Evolutionary conservation across 441 rosid genomes (phyloP).

Genomic region (Syzygium syzygioides): DNA sequence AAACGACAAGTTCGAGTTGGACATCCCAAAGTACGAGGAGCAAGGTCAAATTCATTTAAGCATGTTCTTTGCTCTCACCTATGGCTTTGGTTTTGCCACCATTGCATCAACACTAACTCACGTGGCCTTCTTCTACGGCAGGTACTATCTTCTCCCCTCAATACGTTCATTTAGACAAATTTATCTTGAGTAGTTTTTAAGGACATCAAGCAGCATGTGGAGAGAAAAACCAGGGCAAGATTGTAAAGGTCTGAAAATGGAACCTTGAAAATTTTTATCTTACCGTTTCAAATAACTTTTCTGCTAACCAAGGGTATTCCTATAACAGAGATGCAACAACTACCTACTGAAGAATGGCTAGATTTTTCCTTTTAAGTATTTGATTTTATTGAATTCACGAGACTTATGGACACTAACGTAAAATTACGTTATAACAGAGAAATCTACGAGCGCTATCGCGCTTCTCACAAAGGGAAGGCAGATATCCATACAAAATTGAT

Average conservation of each 20-base stretch:
- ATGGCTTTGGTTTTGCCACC: constrained; percentile 85
- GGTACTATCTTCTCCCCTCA: constrained; percentile 31
- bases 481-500: constrained; percentile 78
- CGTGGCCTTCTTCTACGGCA: constrained; percentile 82
- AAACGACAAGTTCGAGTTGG: constrained; percentile 62
- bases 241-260: not conserved
- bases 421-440: constrained; percentile 36
- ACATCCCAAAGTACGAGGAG: constrained; percentile 41
- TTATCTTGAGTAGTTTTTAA: not conserved
- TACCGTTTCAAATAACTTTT: not conserved
- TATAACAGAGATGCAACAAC: not conserved
- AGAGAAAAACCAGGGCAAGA: not conserved
- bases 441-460: constrained; percentile 45
- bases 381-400: not conserved
- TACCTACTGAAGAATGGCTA: not conserved
- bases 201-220: not conserved
- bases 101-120: constrained; percentile 79
- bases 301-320: not conserved
- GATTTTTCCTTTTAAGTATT: not conserved
- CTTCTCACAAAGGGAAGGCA: constrained; percentile 57
- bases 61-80: constrained; percentile 63
- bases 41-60: constrained; percentile 77
- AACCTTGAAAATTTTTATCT: not conserved
- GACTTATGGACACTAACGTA: not conserved
- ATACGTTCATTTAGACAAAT: not conserved